Base-by-base conservation (phyloP, 78 protist genomes). In the Neovahlkampfia damariscottae region DNA sequence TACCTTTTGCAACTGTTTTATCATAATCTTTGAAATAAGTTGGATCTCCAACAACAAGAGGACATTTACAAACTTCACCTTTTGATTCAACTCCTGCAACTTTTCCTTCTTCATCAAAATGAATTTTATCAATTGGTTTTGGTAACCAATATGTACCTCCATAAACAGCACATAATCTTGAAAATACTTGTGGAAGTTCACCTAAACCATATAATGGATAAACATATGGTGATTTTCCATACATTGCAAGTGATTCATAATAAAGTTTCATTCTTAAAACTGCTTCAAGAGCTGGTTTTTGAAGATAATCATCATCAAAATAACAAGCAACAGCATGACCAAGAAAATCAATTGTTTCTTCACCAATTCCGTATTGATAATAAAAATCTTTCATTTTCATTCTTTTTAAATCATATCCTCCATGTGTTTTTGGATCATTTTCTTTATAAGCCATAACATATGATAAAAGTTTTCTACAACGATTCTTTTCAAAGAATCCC, bases 131-230 rank as follows among this genome's bases (percentile, higher is more conserved):
- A 67, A 94, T 77, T 27, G 97, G 94, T 79, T 78, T 86, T 84
- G 83, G 67, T 62, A 98, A 88, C 97, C 96, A 96, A 81, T 92
- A 98, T 10, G 95, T 90, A 40, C 99, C 99, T 28, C 99, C 99
- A 80, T 93, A 93, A 75, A 98, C 94, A 72, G 99, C 99, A 27
- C 89, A 34, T 82, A 98, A 83, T 27, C 99, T 59, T 0, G 90
- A 78, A 80, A 86, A 86, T 76, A 78, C 88, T 81, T 95, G 96
- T 32, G 96, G 95, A 32, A 95, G 84, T 72, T 93, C 98, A n/a
- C 98, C 99, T 10, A 95, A 85, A 71, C 99, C 99, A 81, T 94
- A 98, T 38, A 87, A 74, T 31, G 99, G 99, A 83, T 98, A 98
- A 70, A 98, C 86, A 89, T 93, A 98, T 70, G 99, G 99, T 40